A percentile compares a stretch with the other conserved stretches of the same genome.
These are phyloP conservation scores for Fusarium brachygibbosum DNA, from an alignment of 2,329 filamentous ascomycete species.

Conservation along the genomic window DNA sequence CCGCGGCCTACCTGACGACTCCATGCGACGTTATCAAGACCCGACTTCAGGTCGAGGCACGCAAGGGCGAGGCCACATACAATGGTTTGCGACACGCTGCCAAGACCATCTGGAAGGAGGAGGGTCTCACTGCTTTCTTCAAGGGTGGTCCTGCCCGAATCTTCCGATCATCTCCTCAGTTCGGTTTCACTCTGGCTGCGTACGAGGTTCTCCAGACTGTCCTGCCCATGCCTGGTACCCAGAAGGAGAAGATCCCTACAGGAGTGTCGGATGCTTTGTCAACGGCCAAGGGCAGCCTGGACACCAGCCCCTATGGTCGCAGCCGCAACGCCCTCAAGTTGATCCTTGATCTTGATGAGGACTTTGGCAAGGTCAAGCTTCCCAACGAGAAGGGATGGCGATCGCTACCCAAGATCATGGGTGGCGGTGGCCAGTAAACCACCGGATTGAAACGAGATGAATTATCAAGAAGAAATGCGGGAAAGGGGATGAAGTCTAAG, in stretches of 20 bases:
- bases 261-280: slow-evolving; percentile 75
- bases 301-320: slow-evolving; percentile 65
- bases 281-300: slow-evolving; percentile 52
- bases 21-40: slow-evolving; percentile 99
- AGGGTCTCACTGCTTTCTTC: slow-evolving; percentile 97
- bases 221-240: slow-evolving; percentile 78
- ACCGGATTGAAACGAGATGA: slow-evolving; percentile 8
- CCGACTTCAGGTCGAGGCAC: slow-evolving; percentile 94
- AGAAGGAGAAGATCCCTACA: slow-evolving; percentile 66
- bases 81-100: slow-evolving; percentile 89
- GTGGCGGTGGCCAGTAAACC: slow-evolving; percentile 54
- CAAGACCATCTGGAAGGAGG: slow-evolving; percentile 84
- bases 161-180: slow-evolving; percentile 93
- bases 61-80: slow-evolving; percentile 93
- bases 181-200: slow-evolving; percentile 95
- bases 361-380: slow-evolving; percentile 83
- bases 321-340: slow-evolving; percentile 95
- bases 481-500: slow-evolving; percentile 2
- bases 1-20: slow-evolving; percentile 93
- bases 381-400: slow-evolving; percentile 68
- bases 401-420: slow-evolving; percentile 64
- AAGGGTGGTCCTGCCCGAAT: slow-evolving; percentile 98
- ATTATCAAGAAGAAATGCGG: slow-evolving; percentile 7
- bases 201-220: slow-evolving; percentile 91
- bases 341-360: slow-evolving; percentile 92